Conservation (phyloP, 2,329 filamentous ascomycete genomes). For the Fusarium albosuccineum region DNA sequence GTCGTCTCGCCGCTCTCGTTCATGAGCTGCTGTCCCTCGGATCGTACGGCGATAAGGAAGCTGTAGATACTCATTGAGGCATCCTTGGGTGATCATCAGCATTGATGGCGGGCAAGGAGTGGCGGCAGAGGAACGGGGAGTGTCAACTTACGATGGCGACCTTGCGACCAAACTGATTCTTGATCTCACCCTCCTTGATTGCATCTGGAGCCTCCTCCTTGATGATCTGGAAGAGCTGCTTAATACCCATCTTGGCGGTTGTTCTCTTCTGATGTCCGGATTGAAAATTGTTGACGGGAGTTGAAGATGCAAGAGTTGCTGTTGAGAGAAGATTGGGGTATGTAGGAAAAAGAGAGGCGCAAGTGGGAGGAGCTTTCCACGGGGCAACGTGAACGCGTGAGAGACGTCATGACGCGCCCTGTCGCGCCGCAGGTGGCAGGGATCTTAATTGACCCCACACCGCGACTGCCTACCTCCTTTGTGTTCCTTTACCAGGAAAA, state of each 20-base stretch:
- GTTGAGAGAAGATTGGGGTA: too few species aligned
- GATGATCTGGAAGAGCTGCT: constrained; percentile 84
- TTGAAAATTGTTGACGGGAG: too few species aligned
- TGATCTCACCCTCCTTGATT: constrained; percentile 97
- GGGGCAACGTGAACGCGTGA: constrained; percentile 40
- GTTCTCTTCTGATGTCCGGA: constrained; percentile 1
- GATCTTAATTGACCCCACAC: constrained; percentile 51
- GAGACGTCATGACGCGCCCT: constrained; percentile 48
- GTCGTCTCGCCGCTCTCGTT: constrained; percentile 96
- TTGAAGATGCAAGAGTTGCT: too few species aligned
- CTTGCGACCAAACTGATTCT: constrained; percentile 98
- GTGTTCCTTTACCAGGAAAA: too few species aligned
- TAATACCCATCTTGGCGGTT: constrained; percentile 69
- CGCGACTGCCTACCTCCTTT: constrained; percentile 11
- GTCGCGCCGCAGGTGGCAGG: constrained; percentile 44
- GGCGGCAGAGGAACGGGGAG: too few species aligned
- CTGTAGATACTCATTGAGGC: constrained; percentile 98
- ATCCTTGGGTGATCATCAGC: constrained; percentile 49
- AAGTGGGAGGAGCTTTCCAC: constrained; percentile 28
- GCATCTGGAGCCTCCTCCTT: constrained; percentile 95
- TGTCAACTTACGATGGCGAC: constrained; percentile 86
- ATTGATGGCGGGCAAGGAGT: background rate
- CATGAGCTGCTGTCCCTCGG: constrained; percentile 95
- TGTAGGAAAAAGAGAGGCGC: constrained; percentile 3
- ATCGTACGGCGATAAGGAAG: constrained; percentile 97